Evolutionary conservation across 805 yeast species (phyloP), one percentile per base, ranked within the genome.

Genomic region (Hanseniaspora thailandica): DNA sequence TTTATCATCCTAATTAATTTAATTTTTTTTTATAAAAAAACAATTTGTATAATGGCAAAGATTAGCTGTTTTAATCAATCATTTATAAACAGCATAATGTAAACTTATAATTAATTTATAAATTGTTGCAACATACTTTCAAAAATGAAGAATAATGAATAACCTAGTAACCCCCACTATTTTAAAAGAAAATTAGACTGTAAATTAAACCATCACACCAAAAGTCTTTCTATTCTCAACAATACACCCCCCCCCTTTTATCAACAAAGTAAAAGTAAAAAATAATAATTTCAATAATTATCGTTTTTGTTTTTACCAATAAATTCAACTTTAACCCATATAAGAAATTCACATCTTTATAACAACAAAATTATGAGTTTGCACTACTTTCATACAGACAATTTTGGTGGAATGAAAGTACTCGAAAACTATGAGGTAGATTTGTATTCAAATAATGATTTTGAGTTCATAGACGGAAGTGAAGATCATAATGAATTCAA

Each of bases 281-380:
- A 17, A 35, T 35, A 31, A 6, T 15, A 12, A 17, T 10, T 33
- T 33, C 10, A 3, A n/a, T n/a, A 15, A 13, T n/a, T 33, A n/a
- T 33, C n/a, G 12, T 33, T 33, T 33, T n/a, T 33, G 9, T 1
- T 33, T 33, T 33, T 33, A n/a, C 13, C 10, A 38, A 23, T 22
- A 38, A 38, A 38, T 38, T 38, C 41, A 38, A 38, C 41, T 38
- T 38, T 38, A 36, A 20, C 34, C n/a, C 15, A 31, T 13, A 26
- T 8, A 17, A 35, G 17, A 35, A 17, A 17, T 35, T 22, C 9
- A 12, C 19, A 15, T 17, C 15, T 28, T 43, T 19, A 26, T 26
- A 17, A n/a, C n/a, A 28, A n/a, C 17, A 19, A n/a, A 41, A 41
- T 41, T 17, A 50, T 50, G 54, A 50, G 54, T 20, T 30, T 50